Conservation (phyloP, 805 yeast species). For the Henningerozyma blattae region DNA sequence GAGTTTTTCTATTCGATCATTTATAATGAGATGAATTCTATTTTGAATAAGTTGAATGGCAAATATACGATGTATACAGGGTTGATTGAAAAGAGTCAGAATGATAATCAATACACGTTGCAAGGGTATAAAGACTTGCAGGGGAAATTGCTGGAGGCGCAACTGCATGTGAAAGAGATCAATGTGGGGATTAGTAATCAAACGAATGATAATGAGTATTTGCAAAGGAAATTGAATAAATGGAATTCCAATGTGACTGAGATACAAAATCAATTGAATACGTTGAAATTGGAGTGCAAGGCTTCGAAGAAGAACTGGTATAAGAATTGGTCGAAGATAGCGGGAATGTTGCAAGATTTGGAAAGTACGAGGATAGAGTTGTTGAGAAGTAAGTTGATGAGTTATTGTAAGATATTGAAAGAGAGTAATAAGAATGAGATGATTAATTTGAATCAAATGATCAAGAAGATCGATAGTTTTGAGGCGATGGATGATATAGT, state of each 20-base stretch:
- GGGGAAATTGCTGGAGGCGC: conserved; percentile 18
- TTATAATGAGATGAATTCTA: conserved; percentile 16
- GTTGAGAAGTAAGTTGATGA: conserved; percentile 15
- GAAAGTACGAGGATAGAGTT: conserved; percentile 19
- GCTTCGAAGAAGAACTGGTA: conserved; percentile 23
- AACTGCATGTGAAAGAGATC: conserved; percentile 16
- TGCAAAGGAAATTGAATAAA: conserved; percentile 17
- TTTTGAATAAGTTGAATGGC: conserved; percentile 16
- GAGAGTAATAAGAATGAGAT: conserved; percentile 10
- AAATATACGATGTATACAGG: conserved; percentile 18
- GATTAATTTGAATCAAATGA: neutral
- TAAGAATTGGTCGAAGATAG: conserved; percentile 20
- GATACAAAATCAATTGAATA: conserved; percentile 15
- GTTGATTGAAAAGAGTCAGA: conserved; percentile 18
- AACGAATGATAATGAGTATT: conserved; percentile 12
- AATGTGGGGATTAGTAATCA: conserved; percentile 20
- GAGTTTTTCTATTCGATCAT: conserved; percentile 17
- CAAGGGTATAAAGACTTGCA: conserved; percentile 19
- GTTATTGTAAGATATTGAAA: conserved; percentile 12
- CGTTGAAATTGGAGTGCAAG: conserved; percentile 20
- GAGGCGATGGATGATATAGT: conserved; percentile 20
- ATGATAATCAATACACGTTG: conserved; percentile 18
- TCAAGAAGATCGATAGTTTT: neutral
- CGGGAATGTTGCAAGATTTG: conserved; percentile 20
- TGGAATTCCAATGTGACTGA: conserved; percentile 21